A percentile compares a stretch with the other conserved stretches of the same genome.
These are phyloP conservation scores for Peterozyma xylosa DNA, from an alignment of 805 yeast species.

Conservation along the genomic window DNA sequence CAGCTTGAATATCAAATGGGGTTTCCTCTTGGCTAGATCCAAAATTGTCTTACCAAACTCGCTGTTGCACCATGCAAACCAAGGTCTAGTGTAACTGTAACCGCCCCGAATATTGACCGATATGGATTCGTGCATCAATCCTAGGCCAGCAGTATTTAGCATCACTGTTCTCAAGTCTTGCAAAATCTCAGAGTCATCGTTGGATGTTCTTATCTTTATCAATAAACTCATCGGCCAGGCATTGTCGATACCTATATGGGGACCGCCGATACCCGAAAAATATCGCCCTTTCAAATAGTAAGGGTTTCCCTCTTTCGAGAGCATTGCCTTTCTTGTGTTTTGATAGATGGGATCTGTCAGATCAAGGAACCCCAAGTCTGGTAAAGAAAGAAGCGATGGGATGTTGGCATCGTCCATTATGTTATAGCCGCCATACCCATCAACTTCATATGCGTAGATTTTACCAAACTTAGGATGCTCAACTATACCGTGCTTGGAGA, in stretches of 20 bases:
- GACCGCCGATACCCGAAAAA: constrained; percentile 84
- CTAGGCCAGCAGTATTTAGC: constrained; percentile 62
- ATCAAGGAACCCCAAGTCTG: constrained; percentile 63
- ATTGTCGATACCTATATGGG: constrained; percentile 71
- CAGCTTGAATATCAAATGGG: constrained; percentile 56
- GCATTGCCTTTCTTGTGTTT: constrained; percentile 72
- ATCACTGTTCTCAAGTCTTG: constrained; percentile 41
- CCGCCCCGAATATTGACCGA: constrained; percentile 49
- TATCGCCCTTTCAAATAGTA: constrained; percentile 56
- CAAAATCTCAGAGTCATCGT: constrained; percentile 62
- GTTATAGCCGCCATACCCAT: constrained; percentile 69
- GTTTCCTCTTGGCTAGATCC: constrained; percentile 65
- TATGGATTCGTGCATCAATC: constrained; percentile 79
- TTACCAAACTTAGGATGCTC: constrained; percentile 63
- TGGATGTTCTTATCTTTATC: constrained; percentile 65
- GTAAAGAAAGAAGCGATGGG: constrained; percentile 74
- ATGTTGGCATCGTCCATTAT: constrained; percentile 90
- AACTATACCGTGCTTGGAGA: constrained; percentile 56
- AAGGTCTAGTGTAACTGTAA: constrained; percentile 60
- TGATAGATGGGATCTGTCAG: constrained; percentile 53
- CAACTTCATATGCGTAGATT: constrained; percentile 85
- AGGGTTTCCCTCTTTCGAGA: constrained; percentile 68
- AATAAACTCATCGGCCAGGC: constrained; percentile 94
- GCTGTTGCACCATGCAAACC: constrained; percentile 95
- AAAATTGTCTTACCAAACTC: constrained; percentile 86